Percentiles rank a stretch among this genome's conserved stretches.
phyloP scores from a whole-genome alignment of 2,329 filamentous ascomycete genomes.

The Chaetoscypha palmicola region DNA sequence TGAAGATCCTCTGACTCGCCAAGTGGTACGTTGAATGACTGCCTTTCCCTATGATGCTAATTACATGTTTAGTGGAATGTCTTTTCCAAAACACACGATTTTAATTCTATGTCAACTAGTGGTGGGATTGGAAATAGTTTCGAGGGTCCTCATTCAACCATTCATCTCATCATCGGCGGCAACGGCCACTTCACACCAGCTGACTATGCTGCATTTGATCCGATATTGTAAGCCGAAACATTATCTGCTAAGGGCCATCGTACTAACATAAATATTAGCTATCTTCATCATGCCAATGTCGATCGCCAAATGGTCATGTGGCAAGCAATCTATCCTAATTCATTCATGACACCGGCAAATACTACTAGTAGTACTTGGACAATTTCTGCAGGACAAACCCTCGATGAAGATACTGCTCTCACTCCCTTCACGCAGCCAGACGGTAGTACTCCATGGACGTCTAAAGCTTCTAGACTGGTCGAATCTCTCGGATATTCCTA shows the following conservation, averaged over 20 bases:
- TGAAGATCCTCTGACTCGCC: not conserved
- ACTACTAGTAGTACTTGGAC: conserved; percentile 27
- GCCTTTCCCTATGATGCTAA: not conserved
- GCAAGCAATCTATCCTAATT: conserved; percentile 36
- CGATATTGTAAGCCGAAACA: conserved; percentile 31
- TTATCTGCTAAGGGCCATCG: not conserved
- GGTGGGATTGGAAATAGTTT: not conserved
- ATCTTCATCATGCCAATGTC: conserved; percentile 50
- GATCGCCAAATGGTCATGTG: conserved; percentile 52
- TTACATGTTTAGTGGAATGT: not conserved
- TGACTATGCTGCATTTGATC: conserved; percentile 39
- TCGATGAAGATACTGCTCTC: conserved; percentile 30
- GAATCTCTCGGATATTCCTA: conserved; percentile 7
- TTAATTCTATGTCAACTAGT: conserved; percentile 1
- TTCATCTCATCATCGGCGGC: conserved; percentile 2
- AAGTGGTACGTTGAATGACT: not conserved
- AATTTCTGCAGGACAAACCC: not conserved
- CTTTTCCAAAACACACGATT: conserved; percentile 1
- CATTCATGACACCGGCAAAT: conserved; percentile 28
- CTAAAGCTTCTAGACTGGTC: not conserved
- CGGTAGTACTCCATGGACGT: conserved; percentile 42
- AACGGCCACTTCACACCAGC: not conserved
- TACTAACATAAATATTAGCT: conserved; percentile 14
- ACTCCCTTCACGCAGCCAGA: conserved; percentile 34
- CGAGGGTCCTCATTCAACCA: not conserved